Evolutionary conservation across 108 stramenopile genomes (phyloP).

Genomic region (Fragilaria radians): DNA sequence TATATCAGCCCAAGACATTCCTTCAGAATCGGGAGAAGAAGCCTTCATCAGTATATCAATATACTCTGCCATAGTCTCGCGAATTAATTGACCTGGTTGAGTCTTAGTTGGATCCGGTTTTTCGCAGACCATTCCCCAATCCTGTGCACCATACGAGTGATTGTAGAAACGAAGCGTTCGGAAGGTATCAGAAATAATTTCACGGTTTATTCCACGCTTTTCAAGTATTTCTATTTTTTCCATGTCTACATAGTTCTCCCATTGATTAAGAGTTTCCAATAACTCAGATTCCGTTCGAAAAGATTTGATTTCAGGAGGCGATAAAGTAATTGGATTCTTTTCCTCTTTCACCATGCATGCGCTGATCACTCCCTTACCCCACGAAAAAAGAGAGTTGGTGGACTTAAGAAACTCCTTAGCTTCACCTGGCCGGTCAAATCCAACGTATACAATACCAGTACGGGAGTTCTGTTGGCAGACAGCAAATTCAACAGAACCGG

Average conservation of each 20-base stretch:
- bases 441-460: constrained; percentile 74
- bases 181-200: constrained; percentile 54
- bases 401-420: constrained; percentile 45
- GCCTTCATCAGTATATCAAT: constrained; percentile 32
- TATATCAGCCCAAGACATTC: constrained; percentile 64
- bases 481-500: constrained; percentile 73
- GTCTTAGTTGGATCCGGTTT: constrained; percentile 38
- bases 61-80: constrained; percentile 28
- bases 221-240: constrained; percentile 58
- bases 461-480: constrained; percentile 50
- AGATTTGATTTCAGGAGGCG: constrained; percentile 38
- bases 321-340: background rate
- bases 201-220: constrained; percentile 47
- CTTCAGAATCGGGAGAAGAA: constrained; percentile 18
- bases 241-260: constrained; percentile 76
- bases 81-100: constrained; percentile 22
- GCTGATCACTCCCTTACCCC: constrained; percentile 12
- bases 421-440: constrained; percentile 74
- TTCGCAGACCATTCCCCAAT: constrained; percentile 64
- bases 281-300: constrained; percentile 55
- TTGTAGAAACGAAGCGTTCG: constrained; percentile 64
- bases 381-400: background rate
- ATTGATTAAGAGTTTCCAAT: constrained; percentile 59
- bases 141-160: constrained; percentile 53
- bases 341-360: constrained; percentile 38